Conservation (phyloP, 1,139 yeast genomes). For the Candida sojae region DNA sequence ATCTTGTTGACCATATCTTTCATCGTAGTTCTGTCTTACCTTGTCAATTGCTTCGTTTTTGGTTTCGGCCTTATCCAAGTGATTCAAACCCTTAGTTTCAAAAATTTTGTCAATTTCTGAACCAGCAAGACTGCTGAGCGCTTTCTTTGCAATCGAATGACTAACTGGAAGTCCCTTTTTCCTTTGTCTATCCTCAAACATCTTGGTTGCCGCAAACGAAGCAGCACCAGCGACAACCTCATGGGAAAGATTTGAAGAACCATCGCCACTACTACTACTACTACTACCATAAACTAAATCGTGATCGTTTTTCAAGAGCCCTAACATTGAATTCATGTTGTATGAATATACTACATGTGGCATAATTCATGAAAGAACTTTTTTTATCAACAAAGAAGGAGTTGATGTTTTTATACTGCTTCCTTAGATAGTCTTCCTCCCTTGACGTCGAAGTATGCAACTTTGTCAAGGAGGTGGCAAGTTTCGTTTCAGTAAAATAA, state of each 20-base stretch:
- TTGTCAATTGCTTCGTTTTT: slow-evolving; percentile 25
- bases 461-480: background rate
- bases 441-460: background rate
- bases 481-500: background rate
- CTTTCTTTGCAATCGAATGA: slow-evolving; percentile 33
- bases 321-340: slow-evolving; percentile 15
- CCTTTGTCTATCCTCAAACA: slow-evolving; percentile 35
- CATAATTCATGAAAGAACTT: too few species aligned
- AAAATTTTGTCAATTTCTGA: slow-evolving; percentile 36
- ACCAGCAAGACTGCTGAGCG: slow-evolving; percentile 32
- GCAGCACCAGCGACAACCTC: slow-evolving; percentile 38
- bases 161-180: slow-evolving; percentile 33
- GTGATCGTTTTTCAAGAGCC: slow-evolving; percentile 44
- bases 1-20: slow-evolving; percentile 27
- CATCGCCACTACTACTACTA: slow-evolving; percentile 23
- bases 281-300: slow-evolving; percentile 35
- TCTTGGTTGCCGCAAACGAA: slow-evolving; percentile 33
- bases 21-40: slow-evolving; percentile 25
- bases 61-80: slow-evolving; percentile 29
- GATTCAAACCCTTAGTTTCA: slow-evolving; percentile 36
- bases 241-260: slow-evolving; percentile 29
- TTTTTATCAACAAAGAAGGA: too few species aligned
- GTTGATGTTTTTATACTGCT: too few species aligned
- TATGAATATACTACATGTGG: too few species aligned
- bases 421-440: background rate